Base-by-base conservation (phyloP, 2,329 filamentous ascomycete species). In the Aspergillus quadrilineatus region DNA sequence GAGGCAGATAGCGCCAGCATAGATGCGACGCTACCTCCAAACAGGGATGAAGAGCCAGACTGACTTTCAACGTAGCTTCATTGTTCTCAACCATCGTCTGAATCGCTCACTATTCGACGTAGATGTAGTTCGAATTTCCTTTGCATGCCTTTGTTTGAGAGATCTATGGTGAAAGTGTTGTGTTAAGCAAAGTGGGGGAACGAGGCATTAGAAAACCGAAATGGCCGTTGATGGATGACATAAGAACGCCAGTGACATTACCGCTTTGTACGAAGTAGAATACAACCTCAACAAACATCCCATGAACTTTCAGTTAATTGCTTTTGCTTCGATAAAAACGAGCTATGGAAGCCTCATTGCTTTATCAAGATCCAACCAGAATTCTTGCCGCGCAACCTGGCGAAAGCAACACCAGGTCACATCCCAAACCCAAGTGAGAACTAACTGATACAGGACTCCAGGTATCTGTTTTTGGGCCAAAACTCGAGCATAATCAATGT, bases 1-100 rank as follows among this genome's bases (percentile, higher is more conserved):
- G n/a, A 49, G 32, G 22, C 22, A 32, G 12, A 28, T 6, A 29
- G 15, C 30, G 32, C 22, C 41, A 39, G 26, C n/a, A 17, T 17
- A 26, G 28, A 17, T 17, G 28, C 28, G 9, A 15, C 28, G 30
- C 43, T 15, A n/a, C 15, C 37, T 36, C 30, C 15, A 9, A 46
- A 28, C 39, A 32, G 32, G 44, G 34, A 47, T 47, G 30, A 34
- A 47, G 26, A 22, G 30, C 10, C 39, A 17, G 30, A 61, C 61
- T 53, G 48, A 63, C 61, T 52, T 53, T 57, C 15, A 63, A 50
- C 26, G 50, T 41, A 49, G n/a, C 45, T 15, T 58, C 59, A 48
- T 51, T 55, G 29, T 37, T 51, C 26, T 67, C 64, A 66, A 54
- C 65, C 65, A 67, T 67, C 55, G 59, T 65, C 58, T 49, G 60